Evolutionary conservation across 129 eudicot species (phyloP), one percentile per base, ranked within the genome.

Genomic region (Lactuca saligna): DNA sequence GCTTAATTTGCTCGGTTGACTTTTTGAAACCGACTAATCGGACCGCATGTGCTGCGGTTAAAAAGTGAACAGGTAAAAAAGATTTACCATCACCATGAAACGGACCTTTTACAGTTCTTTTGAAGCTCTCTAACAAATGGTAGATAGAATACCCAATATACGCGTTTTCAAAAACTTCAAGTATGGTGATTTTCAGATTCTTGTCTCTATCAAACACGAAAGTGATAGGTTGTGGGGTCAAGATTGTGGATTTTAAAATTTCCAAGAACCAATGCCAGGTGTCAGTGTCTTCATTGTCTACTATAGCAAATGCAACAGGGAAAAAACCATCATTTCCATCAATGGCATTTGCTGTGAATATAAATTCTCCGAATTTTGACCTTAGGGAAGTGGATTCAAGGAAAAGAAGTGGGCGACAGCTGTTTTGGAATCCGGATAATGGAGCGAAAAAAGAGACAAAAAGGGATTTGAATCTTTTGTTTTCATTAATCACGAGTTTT

Each of bases 281-380:
- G 79, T 73, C 73, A 46, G 68, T 81, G 54, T 82, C 79, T 54
- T 86, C 95, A 34, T 65, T 79, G 58, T 86, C 95, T 25, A 87
- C 88, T 66, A 90, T 58, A 50, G 82, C 82, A 76, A 90, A 90
- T 10, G 97, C 87, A 73, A 90, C 83, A 0, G 88, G 91, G 54
- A 90, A 90, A 65, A 86, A 86, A 37, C 84, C 91, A 68, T 90
- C 97, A 17, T 90, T 86, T 78, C 85, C 97, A 38, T 90, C 97
- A 7, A 86, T 62, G 57, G 97, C 95, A 54, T 84, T 86, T 17
- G 95, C 97, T 59, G 85, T 86, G 63, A 90, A 68, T 73, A 86
- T 16, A 63, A 78, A 63, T 79, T 90, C 97, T n/a, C 85, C 91
- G 78, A 75, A 82, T 59, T 80, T 83, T 42, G 97, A 90, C 73